Evolutionary conservation across 768 basidiomycete species (phyloP).

Genomic region (Floccularia luteovirens): DNA sequence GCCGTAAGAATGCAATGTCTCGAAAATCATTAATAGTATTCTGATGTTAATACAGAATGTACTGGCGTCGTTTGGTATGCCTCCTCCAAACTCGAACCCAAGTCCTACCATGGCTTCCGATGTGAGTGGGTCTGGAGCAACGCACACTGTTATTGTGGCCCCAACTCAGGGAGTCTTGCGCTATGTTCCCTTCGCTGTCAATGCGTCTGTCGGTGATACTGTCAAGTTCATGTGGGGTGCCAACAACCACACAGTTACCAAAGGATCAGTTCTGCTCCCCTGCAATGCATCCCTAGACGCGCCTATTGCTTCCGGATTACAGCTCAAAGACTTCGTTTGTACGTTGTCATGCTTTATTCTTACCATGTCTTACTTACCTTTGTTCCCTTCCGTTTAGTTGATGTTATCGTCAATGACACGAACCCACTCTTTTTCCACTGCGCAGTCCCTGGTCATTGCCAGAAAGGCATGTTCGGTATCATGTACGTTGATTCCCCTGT

Average conservation of each 20-base stretch:
- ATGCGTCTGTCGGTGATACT: constrained; percentile 73
- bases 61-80: constrained; percentile 47
- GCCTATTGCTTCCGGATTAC: constrained; percentile 60
- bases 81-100: constrained; percentile 17
- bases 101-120: constrained; percentile 14
- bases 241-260: constrained; percentile 78
- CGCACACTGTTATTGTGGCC: constrained; percentile 73
- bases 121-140: constrained; percentile 41
- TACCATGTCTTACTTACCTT: not conserved
- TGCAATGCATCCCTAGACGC: constrained; percentile 66
- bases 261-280: constrained; percentile 54
- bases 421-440: constrained; percentile 74
- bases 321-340: constrained; percentile 60
- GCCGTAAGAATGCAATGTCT: constrained; percentile 45
- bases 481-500: constrained; percentile 33
- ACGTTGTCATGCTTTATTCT: constrained; percentile 13
- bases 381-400: constrained; percentile 31
- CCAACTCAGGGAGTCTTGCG: constrained; percentile 71
- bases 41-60: constrained; percentile 40
- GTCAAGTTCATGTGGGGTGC: constrained; percentile 73
- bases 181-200: constrained; percentile 67
- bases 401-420: constrained; percentile 66
- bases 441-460: constrained; percentile 60
- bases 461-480: constrained; percentile 83
- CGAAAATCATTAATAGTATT: not conserved